Conservation (phyloP, 331 rosid genomes). For the Acacia concinna region DNA sequence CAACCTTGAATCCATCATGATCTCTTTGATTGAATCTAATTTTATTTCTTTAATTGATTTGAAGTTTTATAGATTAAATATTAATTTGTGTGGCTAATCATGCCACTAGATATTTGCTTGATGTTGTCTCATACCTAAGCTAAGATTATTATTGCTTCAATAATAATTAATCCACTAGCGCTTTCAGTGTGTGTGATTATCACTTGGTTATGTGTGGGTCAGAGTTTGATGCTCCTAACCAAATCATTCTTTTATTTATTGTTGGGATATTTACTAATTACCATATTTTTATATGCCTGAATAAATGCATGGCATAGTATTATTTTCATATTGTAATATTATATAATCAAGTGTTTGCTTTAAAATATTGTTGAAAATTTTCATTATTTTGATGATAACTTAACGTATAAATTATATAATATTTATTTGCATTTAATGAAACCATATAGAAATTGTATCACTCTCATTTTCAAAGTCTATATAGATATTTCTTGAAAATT, state of each 20-base stretch:
- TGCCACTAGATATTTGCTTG: constrained; percentile 5
- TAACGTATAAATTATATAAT: too few relatives aligned
- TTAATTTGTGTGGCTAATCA: not conserved
- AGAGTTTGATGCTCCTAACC: not conserved
- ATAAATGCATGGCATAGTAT: not conserved
- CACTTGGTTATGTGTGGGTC: constrained; percentile 11
- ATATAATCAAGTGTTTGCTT: not conserved
- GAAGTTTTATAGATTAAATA: not conserved
- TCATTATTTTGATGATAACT: not conserved
- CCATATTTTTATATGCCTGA: not conserved
- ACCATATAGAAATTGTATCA: too few relatives aligned
- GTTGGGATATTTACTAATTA: not conserved
- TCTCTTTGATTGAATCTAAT: not conserved
- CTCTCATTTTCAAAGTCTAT: too few relatives aligned
- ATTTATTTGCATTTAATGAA: not conserved
- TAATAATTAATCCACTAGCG: constrained; percentile 17
- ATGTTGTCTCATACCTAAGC: constrained; percentile 4
- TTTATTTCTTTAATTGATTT: not conserved
- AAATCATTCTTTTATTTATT: not conserved
- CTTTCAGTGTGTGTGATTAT: constrained; percentile 22
- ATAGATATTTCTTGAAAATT: not conserved
- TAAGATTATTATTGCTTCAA: not conserved
- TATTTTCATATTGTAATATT: not conserved
- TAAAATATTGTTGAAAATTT: not conserved
- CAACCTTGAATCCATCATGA: not conserved